Evolutionary conservation across 257 asterid genomes (phyloP), one percentile per base, ranked within the genome.

Genomic region (Solanum corneliomulleri): DNA sequence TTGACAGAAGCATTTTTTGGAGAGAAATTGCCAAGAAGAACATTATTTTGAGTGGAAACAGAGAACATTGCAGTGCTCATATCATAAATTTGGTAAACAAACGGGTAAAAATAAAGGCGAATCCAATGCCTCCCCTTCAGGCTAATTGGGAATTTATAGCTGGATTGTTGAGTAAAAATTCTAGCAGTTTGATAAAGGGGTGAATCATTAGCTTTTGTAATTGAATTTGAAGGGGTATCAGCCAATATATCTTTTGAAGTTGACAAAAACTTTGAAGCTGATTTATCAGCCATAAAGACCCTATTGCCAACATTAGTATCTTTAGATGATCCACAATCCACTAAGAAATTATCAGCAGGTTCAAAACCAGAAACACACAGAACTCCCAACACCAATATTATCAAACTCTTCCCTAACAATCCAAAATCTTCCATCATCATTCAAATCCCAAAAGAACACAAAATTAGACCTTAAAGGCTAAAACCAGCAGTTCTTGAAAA

Each of bases 91-190:
- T 88, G 52, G 82, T 77, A 88, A 81, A 33, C 87, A 90, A 92
- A 90, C 0, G 94, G 94, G 75, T 83, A 90, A 90, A 92, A 92
- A 81, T 92, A 89, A 35, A 92, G 89, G 45, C 94, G 91, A 87
- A 92, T 92, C 94, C 94, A 92, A 69, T 89, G 85, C 64, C 94
- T 88, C 44, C 93, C 94, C 5, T 2, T 18, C 1, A 39, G 89
- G 41, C 82, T 88, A 56, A 92, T 89, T 39, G 91, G 58, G 78
- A 92, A 90, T 88, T 84, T 90, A 84, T 90, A 92, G 75, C 77
- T 86, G 11, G 94, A 86, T 37, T 45, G 23, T 85, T 75, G 83
- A 41, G 87, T 89, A 68, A 90, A 92, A 62, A 92, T 84, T 82
- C 93, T 81, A 78, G 94, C 94, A 56, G 93, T 87, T 87, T 85